These are phyloP conservation scores for Kwoniella europaea DNA, from an alignment of 768 basidiomycete species.

Conservation along the genomic window DNA sequence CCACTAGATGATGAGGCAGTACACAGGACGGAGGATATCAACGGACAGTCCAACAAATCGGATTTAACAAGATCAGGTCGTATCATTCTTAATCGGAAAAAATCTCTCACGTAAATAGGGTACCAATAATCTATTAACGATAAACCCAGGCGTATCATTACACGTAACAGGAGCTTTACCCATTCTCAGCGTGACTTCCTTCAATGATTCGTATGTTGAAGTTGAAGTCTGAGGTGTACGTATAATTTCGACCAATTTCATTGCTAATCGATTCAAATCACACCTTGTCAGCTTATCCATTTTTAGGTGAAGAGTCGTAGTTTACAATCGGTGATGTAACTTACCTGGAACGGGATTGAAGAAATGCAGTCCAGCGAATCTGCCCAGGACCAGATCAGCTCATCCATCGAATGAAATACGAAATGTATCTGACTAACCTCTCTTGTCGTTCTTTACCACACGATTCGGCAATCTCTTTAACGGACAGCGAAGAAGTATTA, in stretches of 20 bases:
- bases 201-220: conserved; percentile 55
- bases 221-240: conserved; percentile 57
- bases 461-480: conserved; percentile 59
- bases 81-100: no score
- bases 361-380: conserved; percentile 61
- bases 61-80: no score
- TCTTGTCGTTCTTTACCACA: conserved; percentile 49
- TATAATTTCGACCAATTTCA: conserved; percentile 62
- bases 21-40: no score
- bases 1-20: no score
- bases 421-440: conserved; percentile 35
- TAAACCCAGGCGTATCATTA: conserved; percentile 62
- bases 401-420: neutral
- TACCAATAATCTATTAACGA: conserved; percentile 60
- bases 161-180: conserved; percentile 60
- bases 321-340: conserved; percentile 36
- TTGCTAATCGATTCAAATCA: conserved; percentile 40
- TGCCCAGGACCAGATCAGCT: conserved; percentile 25
- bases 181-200: conserved; percentile 58
- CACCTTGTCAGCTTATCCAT: neutral
- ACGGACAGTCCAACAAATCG: no score
- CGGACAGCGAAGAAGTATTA: conserved; percentile 60
- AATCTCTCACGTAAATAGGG: conserved; percentile 61
- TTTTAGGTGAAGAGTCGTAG: neutral
- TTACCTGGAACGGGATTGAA: conserved; percentile 58